Base-by-base conservation (phyloP, 208 protist species). In the Wallacemonas sp. region DNA sequence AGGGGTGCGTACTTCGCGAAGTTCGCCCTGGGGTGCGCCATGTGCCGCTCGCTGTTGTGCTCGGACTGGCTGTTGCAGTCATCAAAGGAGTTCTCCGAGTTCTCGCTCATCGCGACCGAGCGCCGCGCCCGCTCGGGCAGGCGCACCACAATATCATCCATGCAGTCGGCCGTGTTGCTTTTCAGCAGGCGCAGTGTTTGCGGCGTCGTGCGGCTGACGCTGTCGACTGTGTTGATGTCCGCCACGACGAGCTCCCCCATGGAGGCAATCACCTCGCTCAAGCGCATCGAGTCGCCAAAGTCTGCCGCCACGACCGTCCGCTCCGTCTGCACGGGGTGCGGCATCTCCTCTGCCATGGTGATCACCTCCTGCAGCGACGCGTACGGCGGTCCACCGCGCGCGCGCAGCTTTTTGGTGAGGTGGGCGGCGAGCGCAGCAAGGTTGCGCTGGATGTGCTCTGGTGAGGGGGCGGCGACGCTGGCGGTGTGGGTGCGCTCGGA, bases 1-100 rank as follows among this genome's bases (percentile, higher is more conserved):
- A 59, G 52, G 7, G 52, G 52, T 23, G 10, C 32, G 52, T 59
- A 59, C 16, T 59, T 59, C 7, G 11, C 10, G 32, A 59, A 59
- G 29, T 36, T 59, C n/a, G 5, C 16, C n/a, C 3, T 18, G 14
- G 52, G 52, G 52, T 25, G 52, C 12, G n/a, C 36, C 7, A 7
- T 14, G 36, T 41, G 36, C 14, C 36, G 36, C 14, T 7, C 29
- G 25, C 23, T 48, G 42, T 48, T 16, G 16, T 22, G 42, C 5
- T 48, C 42, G 42, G n/a, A 14, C 10, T 41, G 36, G 36, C 36
- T 41, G 10, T 14, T 7, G 36, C 36, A 41, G 10, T 16, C 7
- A 14, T 7, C 7, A 41, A 14, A 41, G 36, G 36, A 7, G 36
- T 41, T 16, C 11, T 49, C 44, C 12, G 44, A 49, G 20, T 12